phyloP scores from a whole-genome alignment of 495 filamentous ascomycete genomes.

The Extremus antarcticus region DNA sequence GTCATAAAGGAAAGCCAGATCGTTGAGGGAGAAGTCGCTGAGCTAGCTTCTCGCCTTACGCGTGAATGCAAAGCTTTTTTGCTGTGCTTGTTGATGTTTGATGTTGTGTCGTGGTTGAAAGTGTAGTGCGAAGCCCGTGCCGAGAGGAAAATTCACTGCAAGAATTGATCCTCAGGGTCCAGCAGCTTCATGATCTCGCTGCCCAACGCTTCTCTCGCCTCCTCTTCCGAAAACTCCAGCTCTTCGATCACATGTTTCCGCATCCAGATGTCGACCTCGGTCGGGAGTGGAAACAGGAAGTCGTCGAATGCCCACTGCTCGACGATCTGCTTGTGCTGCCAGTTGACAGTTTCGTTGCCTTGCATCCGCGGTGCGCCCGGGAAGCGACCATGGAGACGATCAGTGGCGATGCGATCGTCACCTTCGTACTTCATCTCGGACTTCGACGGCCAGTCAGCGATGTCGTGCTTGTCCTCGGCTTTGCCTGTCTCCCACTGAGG shows the following conservation, averaged over 20 bases:
- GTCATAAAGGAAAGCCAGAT: too few relatives aligned
- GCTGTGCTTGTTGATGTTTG: not conserved
- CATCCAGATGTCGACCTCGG: not conserved
- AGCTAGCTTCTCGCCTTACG: too few relatives aligned
- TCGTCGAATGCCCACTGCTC: not conserved
- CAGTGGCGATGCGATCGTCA: constrained; percentile 14
- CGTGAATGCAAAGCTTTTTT: too few relatives aligned
- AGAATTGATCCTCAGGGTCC: constrained; percentile 8
- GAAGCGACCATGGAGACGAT: constrained; percentile 17
- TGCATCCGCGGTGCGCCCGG: constrained; percentile 13
- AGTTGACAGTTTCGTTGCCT: constrained; percentile 12
- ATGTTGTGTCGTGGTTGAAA: not conserved
- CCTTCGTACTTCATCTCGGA: constrained; percentile 22
- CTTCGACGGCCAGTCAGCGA: constrained; percentile 18
- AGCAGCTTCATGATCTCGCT: constrained; percentile 5
- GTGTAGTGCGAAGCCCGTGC: too few relatives aligned
- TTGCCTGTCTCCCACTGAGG: not conserved
- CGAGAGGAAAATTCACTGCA: too few relatives aligned
- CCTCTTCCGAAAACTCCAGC: constrained; percentile 2
- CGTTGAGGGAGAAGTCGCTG: too few relatives aligned
- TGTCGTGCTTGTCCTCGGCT: constrained; percentile 2
- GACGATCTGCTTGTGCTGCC: constrained; percentile 12
- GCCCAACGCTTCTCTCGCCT: constrained; percentile 1
- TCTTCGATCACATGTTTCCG: not conserved
- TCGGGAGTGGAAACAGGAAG: not conserved